Base-by-base conservation (phyloP, 768 basidiomycete species). In the Tricholoma bakamatsutake region DNA sequence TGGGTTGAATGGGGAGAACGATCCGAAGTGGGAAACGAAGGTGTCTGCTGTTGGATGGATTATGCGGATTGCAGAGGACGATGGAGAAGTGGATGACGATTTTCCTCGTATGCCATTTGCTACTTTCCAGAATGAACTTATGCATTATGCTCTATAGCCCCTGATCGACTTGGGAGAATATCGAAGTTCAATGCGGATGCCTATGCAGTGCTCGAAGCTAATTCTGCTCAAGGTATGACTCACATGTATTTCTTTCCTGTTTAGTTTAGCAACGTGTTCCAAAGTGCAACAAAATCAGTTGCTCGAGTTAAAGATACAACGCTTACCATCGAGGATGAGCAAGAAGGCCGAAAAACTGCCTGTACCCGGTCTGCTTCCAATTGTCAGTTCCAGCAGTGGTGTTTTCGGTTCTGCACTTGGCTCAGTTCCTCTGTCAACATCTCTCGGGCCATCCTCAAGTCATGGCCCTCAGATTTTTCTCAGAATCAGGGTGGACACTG, bases 71-170 rank as follows among this genome's bases (percentile, higher is more conserved):
- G 90, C 93, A 1, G 97, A 99, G 64, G 91, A 94, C 45, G 95
- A 98, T 67, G 97, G 97, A 13, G 96, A 98, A 69, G 93, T 98
- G 0, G 97, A 99, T 67, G 97, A 98, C 67, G 97, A 99, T 73
- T 98, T 95, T 66, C 97, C 96, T 21, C 90, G 95, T 96, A 68
- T 62, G 90, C 77, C 50, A 49, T 31, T 17, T 43, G 43, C 7
- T 30, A n/a, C 39, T 30, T 53, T 47, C 15, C 18, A 31, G 34
- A 42, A 42, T 33, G 13, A 18, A 4, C 5, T 33, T 46, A 52
- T 30, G 59, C 61, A 56, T 56, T 8, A 55, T 53, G 30, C 24
- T 43, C 50, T 59, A n/a, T 60, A 96, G 96, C 96, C 0, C 90
- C 95, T 8, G 97, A 98, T 68, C 79, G 97, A 18, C 85, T 85